A percentile compares a stretch with the other conserved stretches of the same genome.
Conservation (phyloP, 108 stramenopile genomes). For the Parietichytrium sp. region DNA sequence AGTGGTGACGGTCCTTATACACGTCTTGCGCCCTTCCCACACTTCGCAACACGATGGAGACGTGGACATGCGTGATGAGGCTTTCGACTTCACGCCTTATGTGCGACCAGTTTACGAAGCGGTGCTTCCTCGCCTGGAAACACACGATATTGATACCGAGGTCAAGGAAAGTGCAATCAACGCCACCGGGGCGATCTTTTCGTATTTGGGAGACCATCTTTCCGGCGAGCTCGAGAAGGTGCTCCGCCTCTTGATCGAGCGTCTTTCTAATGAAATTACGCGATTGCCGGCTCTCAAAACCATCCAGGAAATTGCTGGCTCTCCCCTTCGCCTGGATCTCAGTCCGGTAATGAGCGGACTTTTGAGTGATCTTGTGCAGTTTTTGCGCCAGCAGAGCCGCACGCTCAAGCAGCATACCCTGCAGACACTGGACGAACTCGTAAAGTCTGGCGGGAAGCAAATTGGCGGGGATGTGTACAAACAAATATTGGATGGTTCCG, state of each 20-base stretch:
- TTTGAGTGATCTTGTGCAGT: conserved; percentile 71
- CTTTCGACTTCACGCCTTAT: conserved; percentile 41
- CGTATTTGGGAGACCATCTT: conserved; percentile 57
- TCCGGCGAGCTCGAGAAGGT: conserved; percentile 63
- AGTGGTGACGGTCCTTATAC: conserved; percentile 73
- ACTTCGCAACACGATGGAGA: conserved; percentile 45
- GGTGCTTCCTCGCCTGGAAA: conserved; percentile 81
- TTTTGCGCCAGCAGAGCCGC: conserved; percentile 81
- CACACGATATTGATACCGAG: conserved; percentile 93
- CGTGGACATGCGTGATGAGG: conserved; percentile 50
- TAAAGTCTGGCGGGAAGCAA: conserved; percentile 58
- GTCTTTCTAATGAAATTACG: conserved; percentile 89
- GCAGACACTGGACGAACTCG: conserved; percentile 72
- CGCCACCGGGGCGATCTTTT: conserved; percentile 48
- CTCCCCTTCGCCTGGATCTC: conserved; percentile 70
- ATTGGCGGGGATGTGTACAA: conserved; percentile 60
- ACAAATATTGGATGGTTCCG: conserved; percentile 71
- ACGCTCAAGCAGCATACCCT: conserved; percentile 77
- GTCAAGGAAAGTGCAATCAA: conserved; percentile 84
- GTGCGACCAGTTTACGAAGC: conserved; percentile 67
- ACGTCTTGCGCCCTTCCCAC: conserved; percentile 52
- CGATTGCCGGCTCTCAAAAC: conserved; percentile 86
- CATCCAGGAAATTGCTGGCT: conserved; percentile 65
- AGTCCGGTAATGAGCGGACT: conserved; percentile 71
- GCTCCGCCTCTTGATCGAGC: conserved; percentile 74